Conservation (phyloP, 2,329 filamentous ascomycete genomes). For the Pseudonectria foliicola region DNA sequence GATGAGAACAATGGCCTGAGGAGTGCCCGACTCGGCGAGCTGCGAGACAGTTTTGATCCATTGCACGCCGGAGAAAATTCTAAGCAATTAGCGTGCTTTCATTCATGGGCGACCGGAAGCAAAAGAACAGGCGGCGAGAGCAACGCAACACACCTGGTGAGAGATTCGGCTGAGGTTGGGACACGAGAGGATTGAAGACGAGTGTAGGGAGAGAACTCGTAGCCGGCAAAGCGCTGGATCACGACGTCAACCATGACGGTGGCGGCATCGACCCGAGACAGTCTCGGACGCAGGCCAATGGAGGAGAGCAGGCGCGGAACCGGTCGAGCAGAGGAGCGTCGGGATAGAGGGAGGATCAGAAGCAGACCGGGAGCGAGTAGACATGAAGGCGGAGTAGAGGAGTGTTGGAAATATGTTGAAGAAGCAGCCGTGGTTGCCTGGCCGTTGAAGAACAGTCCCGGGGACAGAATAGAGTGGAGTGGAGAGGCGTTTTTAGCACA, state of each 20-base stretch:
- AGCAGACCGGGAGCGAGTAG: no score
- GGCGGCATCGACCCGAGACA: slow-evolving; percentile 9
- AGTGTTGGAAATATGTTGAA: no score
- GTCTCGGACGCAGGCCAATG: neutral
- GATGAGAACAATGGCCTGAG: slow-evolving; percentile 31
- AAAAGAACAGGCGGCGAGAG: slow-evolving; percentile 4
- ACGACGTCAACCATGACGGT: slow-evolving; percentile 23
- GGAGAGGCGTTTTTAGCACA: no score
- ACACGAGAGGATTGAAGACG: slow-evolving; percentile 11
- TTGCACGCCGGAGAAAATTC: slow-evolving; percentile 14
- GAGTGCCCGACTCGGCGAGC: slow-evolving; percentile 34
- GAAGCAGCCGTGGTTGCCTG: no score
- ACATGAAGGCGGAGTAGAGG: no score
- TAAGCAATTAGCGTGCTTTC: slow-evolving; percentile 7
- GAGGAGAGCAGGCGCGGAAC: neutral
- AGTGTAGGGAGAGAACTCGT: slow-evolving; percentile 24
- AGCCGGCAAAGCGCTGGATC: slow-evolving; percentile 23
- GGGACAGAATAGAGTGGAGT: no score
- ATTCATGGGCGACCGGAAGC: no score
- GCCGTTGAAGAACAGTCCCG: no score
- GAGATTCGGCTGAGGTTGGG: slow-evolving; percentile 3
- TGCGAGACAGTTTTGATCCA: slow-evolving; percentile 34
- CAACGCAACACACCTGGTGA: slow-evolving; percentile 5
- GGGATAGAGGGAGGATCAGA: no score
- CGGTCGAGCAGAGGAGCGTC: neutral